Base-by-base conservation (phyloP, 148 eudicot species). In the Bassia scoparia region DNA sequence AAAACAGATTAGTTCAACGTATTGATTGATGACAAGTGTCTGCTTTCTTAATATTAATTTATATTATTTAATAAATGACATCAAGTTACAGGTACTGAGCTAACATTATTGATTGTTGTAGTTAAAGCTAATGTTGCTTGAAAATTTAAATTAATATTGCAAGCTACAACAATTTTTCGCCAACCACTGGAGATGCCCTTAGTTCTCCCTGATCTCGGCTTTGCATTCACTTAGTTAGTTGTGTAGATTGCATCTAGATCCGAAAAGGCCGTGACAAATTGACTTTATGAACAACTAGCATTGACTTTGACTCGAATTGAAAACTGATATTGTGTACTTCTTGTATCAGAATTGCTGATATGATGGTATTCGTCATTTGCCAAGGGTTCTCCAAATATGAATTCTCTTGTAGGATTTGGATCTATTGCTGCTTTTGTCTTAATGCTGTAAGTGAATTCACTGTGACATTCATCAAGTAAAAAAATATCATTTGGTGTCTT, bases 351-450 rank as follows among this genome's bases (percentile, higher is more conserved):
- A 70, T 79, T 93, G 86, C 90, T 93, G 74, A n/a, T 85, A 81
- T 77, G 94, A 93, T 83, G 98, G 98, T 73, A 72, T 93, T 38
- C 80, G 78, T 72, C 95, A 77, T 86, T 90, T 70, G 46, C 46
- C 55, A 93, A 85, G 83, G 84, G 98, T 48, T 89, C 97, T 35
- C 98, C 98, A 55, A 93, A 93, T 77, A 93, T 93, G 98, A 93
- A 90, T 86, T 93, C 98, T 76, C 92, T 93, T 77, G 98, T 93
- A 76, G 98, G 98, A 76, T 89, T 89, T 82, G 98, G 98, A 75
- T 89, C 97, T 16, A 72, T 89, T 75, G 95, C 95, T 81, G 90
- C 95, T 33, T 93, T 93, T 77, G 70, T 84, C 75, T 86, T 93
- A 61, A 95, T 76, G 77, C 87, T 61, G 98, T 93, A 78, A 84